Conservation (phyloP, 371 early-diverging fungal species). For the Phascolomyces articulosus region DNA sequence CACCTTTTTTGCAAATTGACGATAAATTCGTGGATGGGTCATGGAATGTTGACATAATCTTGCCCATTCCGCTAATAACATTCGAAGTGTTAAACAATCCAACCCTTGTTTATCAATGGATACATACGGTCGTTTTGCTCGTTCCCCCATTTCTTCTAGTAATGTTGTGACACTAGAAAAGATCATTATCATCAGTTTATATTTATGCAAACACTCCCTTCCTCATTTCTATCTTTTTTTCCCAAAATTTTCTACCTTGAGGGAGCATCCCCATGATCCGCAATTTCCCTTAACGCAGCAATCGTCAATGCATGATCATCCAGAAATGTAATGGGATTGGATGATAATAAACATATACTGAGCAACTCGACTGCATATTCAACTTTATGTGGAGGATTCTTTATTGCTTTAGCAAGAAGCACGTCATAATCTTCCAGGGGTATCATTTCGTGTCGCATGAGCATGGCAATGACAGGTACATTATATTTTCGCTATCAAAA, state of each 20-base stretch:
- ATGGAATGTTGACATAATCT: constrained; percentile 79
- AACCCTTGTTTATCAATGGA: constrained; percentile 14
- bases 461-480: constrained; percentile 77
- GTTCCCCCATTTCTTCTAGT: constrained; percentile 31
- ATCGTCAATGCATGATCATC: constrained; percentile 78
- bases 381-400: constrained; percentile 55
- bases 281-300: constrained; percentile 59
- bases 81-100: constrained; percentile 27
- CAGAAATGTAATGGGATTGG: constrained; percentile 56
- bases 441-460: constrained; percentile 79
- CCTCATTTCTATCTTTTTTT: background rate
- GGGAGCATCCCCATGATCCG: constrained; percentile 49
- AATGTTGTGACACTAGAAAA: constrained; percentile 34
- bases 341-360: constrained; percentile 66
- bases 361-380: constrained; percentile 79
- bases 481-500: constrained; percentile 69
- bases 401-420: constrained; percentile 82
- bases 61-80: constrained; percentile 85
- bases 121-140: constrained; percentile 16
- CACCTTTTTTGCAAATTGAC: constrained; percentile 65
- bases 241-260: constrained; percentile 27
- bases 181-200: no score
- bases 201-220: no score
- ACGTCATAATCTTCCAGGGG: constrained; percentile 80
- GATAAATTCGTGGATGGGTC: constrained; percentile 68